A percentile compares a stretch with the other conserved stretches of the same genome.
Evolutionary conservation across 768 basidiomycete genomes (phyloP).

Genomic region (Leucocoprinus sp.): DNA sequence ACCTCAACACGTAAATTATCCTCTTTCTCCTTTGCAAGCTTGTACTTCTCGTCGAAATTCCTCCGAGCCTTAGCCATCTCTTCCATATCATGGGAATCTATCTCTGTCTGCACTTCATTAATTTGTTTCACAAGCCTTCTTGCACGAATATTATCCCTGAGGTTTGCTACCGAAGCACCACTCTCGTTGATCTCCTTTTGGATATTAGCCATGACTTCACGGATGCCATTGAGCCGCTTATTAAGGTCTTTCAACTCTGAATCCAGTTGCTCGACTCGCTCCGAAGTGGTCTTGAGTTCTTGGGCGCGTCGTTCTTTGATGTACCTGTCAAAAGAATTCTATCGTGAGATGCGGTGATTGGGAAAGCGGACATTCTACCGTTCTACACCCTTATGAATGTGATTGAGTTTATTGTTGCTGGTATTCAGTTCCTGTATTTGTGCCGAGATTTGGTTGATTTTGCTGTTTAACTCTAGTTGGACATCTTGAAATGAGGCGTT

Average conservation of each 20-base stretch:
- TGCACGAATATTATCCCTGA: constrained; percentile 79
- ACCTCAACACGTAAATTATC: constrained; percentile 65
- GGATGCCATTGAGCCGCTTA: constrained; percentile 28
- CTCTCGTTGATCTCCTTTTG: constrained; percentile 77
- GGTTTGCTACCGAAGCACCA: constrained; percentile 57
- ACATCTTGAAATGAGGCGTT: constrained; percentile 44
- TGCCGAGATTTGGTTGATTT: constrained; percentile 44
- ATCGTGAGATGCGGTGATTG: neutral
- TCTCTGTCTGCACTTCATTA: constrained; percentile 54
- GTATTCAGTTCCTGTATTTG: constrained; percentile 58
- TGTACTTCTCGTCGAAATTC: constrained; percentile 79
- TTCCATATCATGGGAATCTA: constrained; percentile 75
- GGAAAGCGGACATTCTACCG: constrained; percentile 31
- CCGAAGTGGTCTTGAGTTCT: constrained; percentile 49
- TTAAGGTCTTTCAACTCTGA: constrained; percentile 28
- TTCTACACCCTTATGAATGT: constrained; percentile 56
- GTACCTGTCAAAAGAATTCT: constrained; percentile 41
- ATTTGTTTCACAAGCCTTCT: constrained; percentile 64
- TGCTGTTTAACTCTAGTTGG: constrained; percentile 42
- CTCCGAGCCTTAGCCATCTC: constrained; percentile 76
- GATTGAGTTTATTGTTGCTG: constrained; percentile 51
- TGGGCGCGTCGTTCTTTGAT: constrained; percentile 58
- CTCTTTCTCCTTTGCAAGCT: constrained; percentile 63
- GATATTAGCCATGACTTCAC: constrained; percentile 43
- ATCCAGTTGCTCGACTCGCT: constrained; percentile 39